A percentile compares a stretch with the other conserved stretches of the same genome.
Evolutionary conservation across 2,329 filamentous ascomycete species (phyloP).

Genomic region (Ophiostoma ips): DNA sequence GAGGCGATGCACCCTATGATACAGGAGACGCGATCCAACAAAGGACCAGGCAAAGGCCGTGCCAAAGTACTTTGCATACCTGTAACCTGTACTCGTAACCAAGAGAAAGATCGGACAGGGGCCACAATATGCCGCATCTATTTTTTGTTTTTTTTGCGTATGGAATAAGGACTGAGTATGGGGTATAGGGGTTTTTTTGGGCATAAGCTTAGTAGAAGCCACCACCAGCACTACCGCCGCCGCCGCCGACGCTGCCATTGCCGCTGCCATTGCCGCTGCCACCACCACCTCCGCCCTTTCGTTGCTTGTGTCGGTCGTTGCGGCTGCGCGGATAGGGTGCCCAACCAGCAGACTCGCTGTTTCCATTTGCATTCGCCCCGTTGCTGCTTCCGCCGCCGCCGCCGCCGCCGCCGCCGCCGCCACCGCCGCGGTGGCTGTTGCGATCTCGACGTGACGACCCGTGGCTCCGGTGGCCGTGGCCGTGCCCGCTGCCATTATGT

Average conservation of each 20-base stretch:
- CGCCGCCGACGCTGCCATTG: not conserved
- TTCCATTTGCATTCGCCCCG: not conserved
- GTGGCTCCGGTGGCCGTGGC: not conserved
- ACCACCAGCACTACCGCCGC: not conserved
- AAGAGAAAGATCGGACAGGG: too few species aligned
- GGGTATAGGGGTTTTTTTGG: too few species aligned
- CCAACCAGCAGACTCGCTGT: constrained; percentile 2
- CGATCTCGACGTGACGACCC: constrained; percentile 6
- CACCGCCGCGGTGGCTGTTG: not conserved
- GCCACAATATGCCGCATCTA: too few species aligned
- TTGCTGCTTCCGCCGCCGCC: not conserved
- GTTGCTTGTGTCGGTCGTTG: constrained; percentile 5
- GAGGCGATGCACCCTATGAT: too few species aligned
- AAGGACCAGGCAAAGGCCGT: too few species aligned
- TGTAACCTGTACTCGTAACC: too few species aligned
- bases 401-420: not conserved
- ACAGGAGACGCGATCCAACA: too few species aligned
- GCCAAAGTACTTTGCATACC: too few species aligned
- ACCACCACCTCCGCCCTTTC: constrained; percentile 9
- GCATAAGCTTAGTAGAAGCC: not conserved
- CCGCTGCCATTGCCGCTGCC: constrained; percentile 11
- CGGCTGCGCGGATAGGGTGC: constrained; percentile 5
- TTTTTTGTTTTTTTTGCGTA: too few species aligned
- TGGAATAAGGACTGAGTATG: too few species aligned
- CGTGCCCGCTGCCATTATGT: not conserved